Percentiles rank a stretch among this genome's conserved stretches.
Evolutionary conservation across 345 rosid genomes (phyloP).

Genomic region (Arabidopsis thaliana): TAIR10.1 NC_003075.7:14315001-14315500

Average conservation of each 20-base stretch:
- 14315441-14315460: slow-evolving; percentile 52
- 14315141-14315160: slow-evolving; percentile 22
- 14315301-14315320: slow-evolving; percentile 48
- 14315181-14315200: slow-evolving; percentile 41
- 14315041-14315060: slow-evolving; percentile 29
- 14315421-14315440: slow-evolving; percentile 53
- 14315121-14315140: slow-evolving; percentile 35
- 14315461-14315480: slow-evolving; percentile 53
- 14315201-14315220: slow-evolving; percentile 43
- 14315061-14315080: slow-evolving; percentile 40
- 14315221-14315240: slow-evolving; percentile 22
- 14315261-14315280: slow-evolving; percentile 52
- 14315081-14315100: slow-evolving; percentile 50
- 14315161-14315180: slow-evolving; percentile 42
- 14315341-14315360: slow-evolving; percentile 57
- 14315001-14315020: neutral
- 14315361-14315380: slow-evolving; percentile 50
- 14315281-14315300: slow-evolving; percentile 52
- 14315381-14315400: slow-evolving; percentile 52
- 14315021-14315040: slow-evolving; percentile 14
- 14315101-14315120: slow-evolving; percentile 46
- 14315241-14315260: slow-evolving; percentile 51
- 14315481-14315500: slow-evolving; percentile 54
- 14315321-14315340: slow-evolving; percentile 50
- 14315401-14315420: slow-evolving; percentile 56